Conservation (phyloP, 495 filamentous ascomycete species). For the Hypoxylon perforatum region DNA sequence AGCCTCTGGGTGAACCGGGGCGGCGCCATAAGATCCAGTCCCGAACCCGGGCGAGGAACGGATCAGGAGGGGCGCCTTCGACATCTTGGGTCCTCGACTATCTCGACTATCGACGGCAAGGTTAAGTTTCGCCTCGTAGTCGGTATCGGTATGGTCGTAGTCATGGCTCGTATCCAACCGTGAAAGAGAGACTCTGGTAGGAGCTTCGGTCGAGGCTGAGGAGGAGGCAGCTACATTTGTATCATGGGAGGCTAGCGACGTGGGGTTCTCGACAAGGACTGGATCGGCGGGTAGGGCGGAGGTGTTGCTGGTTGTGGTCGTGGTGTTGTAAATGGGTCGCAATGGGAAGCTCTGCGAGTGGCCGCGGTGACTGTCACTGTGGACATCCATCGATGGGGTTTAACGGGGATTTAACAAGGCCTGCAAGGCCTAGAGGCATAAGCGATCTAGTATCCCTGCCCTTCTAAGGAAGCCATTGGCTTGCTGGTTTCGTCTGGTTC, state of each 20-base stretch:
- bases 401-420: not conserved
- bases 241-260: constrained; percentile 30
- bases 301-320: constrained; percentile 7
- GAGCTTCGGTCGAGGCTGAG: constrained; percentile 3
- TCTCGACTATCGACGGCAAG: constrained; percentile 33
- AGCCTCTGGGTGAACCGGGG: constrained; percentile 31
- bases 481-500: constrained; percentile 10
- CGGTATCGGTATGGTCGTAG: constrained; percentile 26
- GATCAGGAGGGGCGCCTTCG: constrained; percentile 64
- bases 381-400: constrained; percentile 24
- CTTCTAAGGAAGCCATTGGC: constrained; percentile 19
- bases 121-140: constrained; percentile 34
- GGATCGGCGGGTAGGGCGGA: constrained; percentile 35
- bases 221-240: constrained; percentile 36
- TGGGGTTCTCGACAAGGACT: constrained; percentile 27
- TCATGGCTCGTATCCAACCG: constrained; percentile 41
- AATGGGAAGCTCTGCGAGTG: constrained; percentile 34
- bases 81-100: constrained; percentile 52
- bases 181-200: constrained; percentile 31
- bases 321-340: constrained; percentile 35
- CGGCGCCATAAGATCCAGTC: constrained; percentile 40
- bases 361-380: constrained; percentile 10
- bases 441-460: constrained; percentile 38
- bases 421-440: constrained; percentile 15
- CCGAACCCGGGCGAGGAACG: constrained; percentile 67